Percentiles rank a stretch among this genome's conserved stretches.
These are phyloP conservation scores for Dissophora ornata DNA, from an alignment of 192 early-diverging fungal species.

Conservation along the genomic window DNA sequence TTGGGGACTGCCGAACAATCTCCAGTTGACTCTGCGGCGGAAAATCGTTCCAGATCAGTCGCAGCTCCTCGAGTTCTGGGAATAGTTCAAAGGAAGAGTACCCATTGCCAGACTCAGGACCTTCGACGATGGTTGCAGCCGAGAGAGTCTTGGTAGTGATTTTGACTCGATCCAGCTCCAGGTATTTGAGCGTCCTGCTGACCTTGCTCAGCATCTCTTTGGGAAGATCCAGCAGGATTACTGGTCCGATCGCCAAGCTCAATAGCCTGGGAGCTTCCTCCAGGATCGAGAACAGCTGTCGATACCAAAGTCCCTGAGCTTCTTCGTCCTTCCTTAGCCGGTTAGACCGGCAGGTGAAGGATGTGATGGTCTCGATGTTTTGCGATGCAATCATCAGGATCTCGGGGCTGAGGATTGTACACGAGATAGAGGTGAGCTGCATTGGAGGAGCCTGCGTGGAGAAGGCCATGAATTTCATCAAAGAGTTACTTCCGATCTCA, in stretches of 20 bases:
- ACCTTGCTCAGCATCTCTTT: constrained; percentile 12
- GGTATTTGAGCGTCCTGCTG: not conserved
- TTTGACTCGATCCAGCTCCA: constrained; percentile 34
- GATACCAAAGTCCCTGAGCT: constrained; percentile 17
- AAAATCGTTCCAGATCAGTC: constrained; percentile 31
- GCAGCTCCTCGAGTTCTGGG: constrained; percentile 13
- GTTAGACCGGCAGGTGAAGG: constrained; percentile 29
- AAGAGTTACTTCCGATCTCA: constrained; percentile 21
- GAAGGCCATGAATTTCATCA: constrained; percentile 21
- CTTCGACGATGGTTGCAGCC: not conserved
- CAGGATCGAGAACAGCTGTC: constrained; percentile 26
- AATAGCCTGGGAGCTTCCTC: constrained; percentile 3
- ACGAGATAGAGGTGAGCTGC: constrained; percentile 2
- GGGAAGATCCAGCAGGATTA: constrained; percentile 13
- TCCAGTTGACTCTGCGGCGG: constrained; percentile 13
- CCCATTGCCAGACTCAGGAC: not conserved
- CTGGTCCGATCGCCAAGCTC: constrained; percentile 16
- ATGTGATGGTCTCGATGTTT: constrained; percentile 1
- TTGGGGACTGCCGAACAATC: constrained; percentile 16
- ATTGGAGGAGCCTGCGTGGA: not conserved
- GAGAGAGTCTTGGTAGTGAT: not conserved
- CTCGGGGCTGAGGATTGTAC: constrained; percentile 23
- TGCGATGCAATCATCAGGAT: constrained; percentile 27
- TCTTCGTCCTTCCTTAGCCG: constrained; percentile 14
- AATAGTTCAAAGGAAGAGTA: not conserved